phyloP scores from a whole-genome alignment of 108 stramenopile species.

The Nannochloropsis oceanica region DNA sequence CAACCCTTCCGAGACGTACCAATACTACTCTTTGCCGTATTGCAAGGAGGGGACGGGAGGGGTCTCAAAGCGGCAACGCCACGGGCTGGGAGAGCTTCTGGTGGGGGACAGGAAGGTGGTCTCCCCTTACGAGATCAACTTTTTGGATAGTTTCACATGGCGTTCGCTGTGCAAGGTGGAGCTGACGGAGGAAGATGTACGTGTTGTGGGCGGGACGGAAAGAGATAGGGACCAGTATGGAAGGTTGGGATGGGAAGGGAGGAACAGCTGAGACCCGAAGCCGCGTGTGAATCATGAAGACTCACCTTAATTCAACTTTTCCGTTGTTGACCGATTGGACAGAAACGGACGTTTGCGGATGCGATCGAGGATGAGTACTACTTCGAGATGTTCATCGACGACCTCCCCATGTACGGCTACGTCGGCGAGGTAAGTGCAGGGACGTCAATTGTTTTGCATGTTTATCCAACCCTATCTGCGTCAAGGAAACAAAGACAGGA shows the following conservation, averaged over 20 bases:
- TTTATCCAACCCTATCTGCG: not conserved
- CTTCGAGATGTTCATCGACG: constrained; percentile 96
- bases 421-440: constrained; percentile 51
- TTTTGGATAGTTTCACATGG: constrained; percentile 54
- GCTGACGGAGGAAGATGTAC: constrained; percentile 39
- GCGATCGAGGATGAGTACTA: constrained; percentile 53
- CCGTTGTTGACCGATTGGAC: not conserved
- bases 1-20: constrained; percentile 96
- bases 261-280: not conserved
- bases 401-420: constrained; percentile 94
- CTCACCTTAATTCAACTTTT: not conserved
- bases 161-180: constrained; percentile 66
- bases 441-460: not conserved
- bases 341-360: constrained; percentile 4
- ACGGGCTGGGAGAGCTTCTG: constrained; percentile 73
- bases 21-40: constrained; percentile 92
- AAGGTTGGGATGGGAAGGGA: too few species aligned
- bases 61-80: not conserved
- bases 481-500: not conserved
- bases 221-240: too few species aligned
- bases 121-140: constrained; percentile 71
- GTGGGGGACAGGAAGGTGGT: constrained; percentile 81
- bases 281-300: not conserved
- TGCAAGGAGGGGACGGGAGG: constrained; percentile 56
- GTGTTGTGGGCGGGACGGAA: not conserved